phyloP scores from a whole-genome alignment of 805 yeast genomes.

The Danielia oregonensis region DNA sequence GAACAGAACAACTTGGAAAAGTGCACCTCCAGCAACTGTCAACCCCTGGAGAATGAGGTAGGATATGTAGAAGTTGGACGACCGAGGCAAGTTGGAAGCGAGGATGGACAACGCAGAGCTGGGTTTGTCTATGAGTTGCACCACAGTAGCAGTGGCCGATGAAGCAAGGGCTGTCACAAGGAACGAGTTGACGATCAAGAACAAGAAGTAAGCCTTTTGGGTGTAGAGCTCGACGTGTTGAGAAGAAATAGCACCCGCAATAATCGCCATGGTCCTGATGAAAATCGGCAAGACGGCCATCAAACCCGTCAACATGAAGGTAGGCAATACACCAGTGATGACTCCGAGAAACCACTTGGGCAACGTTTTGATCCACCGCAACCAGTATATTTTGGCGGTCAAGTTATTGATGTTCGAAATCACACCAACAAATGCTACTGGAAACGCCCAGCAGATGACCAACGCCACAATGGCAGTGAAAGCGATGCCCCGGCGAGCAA shows the following conservation, averaged over 20 bases:
- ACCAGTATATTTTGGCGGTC: slow-evolving; percentile 47
- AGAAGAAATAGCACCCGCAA: slow-evolving; percentile 53
- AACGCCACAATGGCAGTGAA: slow-evolving; percentile 51
- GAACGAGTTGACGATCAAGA: slow-evolving; percentile 69
- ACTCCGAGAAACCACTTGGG: slow-evolving; percentile 57
- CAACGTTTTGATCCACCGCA: slow-evolving; percentile 53
- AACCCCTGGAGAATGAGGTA: slow-evolving; percentile 69
- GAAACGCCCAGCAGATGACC: slow-evolving; percentile 68
- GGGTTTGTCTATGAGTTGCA: slow-evolving; percentile 59
- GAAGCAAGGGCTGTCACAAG: slow-evolving; percentile 68
- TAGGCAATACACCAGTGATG: slow-evolving; percentile 67
- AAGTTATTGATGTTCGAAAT: slow-evolving; percentile 64
- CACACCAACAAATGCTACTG: slow-evolving; percentile 76
- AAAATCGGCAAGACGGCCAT: slow-evolving; percentile 66
- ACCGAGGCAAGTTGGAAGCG: slow-evolving; percentile 66
- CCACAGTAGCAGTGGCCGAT: slow-evolving; percentile 65
- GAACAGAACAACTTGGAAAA: slow-evolving; percentile 59
- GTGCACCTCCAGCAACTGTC: slow-evolving; percentile 58
- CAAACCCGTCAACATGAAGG: slow-evolving; percentile 58
- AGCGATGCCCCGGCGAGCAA: slow-evolving; percentile 52
- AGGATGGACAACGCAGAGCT: slow-evolving; percentile 52
- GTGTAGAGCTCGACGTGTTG: slow-evolving; percentile 62
- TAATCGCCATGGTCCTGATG: slow-evolving; percentile 58
- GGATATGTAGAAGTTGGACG: slow-evolving; percentile 70
- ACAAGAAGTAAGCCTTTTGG: slow-evolving; percentile 65